Percentiles rank a stretch among this genome's conserved stretches.
Conservation (phyloP, 2,329 filamentous ascomycete genomes). For the Aspergillus sp. region DNA sequence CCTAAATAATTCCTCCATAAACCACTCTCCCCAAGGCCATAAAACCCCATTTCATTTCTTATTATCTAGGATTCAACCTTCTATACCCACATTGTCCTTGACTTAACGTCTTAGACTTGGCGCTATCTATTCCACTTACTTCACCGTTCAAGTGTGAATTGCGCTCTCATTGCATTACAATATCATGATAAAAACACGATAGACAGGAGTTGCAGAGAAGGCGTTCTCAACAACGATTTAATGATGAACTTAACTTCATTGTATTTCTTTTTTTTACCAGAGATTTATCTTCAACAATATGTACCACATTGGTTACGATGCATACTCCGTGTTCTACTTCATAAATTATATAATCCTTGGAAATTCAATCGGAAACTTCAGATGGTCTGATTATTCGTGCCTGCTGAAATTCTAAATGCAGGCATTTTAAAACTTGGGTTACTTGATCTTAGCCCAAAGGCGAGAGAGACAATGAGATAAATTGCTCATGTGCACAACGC, state of each 20-base stretch:
- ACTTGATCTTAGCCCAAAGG: neutral
- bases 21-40: neutral
- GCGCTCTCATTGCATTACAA: conserved; percentile 13
- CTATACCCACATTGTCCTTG: conserved; percentile 37
- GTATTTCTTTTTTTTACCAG: conserved; percentile 9
- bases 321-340: neutral
- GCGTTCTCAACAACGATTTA: conserved; percentile 39
- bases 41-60: conserved; percentile 21
- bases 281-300: conserved; percentile 9
- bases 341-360: neutral
- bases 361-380: neutral
- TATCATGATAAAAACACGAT: conserved; percentile 11
- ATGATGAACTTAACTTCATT: conserved; percentile 18
- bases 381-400: neutral
- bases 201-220: conserved; percentile 20
- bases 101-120: conserved; percentile 30
- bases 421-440: neutral
- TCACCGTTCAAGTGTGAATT: neutral
- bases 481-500: neutral
- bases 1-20: conserved; percentile 17
- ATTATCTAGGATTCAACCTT: conserved; percentile 42
- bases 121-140: conserved; percentile 11
- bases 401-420: neutral
- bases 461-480: neutral
- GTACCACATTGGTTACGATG: neutral